Evolutionary conservation across 768 basidiomycete species (phyloP).

Genomic region (Suillus brevipes): DNA sequence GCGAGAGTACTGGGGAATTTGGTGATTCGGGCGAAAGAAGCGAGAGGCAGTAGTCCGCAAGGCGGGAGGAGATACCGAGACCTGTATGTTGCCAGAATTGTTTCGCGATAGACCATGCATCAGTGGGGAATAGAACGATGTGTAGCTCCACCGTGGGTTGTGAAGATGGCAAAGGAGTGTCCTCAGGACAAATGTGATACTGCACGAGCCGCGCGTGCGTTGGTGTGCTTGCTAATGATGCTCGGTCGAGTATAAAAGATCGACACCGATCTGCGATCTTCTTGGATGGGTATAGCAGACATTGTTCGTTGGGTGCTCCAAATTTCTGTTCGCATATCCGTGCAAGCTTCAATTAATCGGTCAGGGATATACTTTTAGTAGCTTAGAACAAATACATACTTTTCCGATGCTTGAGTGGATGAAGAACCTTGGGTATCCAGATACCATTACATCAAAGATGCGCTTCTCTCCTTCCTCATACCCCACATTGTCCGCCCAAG

Average conservation of each 20-base stretch:
- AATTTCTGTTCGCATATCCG: slow-evolving; percentile 77
- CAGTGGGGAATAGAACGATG: slow-evolving; percentile 74
- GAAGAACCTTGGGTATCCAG: slow-evolving; percentile 95
- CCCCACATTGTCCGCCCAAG: slow-evolving; percentile 86
- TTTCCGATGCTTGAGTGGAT: slow-evolving; percentile 83
- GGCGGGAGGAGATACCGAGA: slow-evolving; percentile 82
- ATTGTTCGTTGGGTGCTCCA: slow-evolving; percentile 65
- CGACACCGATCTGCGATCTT: slow-evolving; percentile 74
- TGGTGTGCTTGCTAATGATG: slow-evolving; percentile 41
- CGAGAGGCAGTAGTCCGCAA: slow-evolving; percentile 80
- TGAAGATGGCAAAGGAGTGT: slow-evolving; percentile 27
- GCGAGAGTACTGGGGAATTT: slow-evolving; percentile 26
- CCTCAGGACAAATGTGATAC: slow-evolving; percentile 68
- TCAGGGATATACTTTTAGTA: background rate
- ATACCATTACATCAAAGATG: slow-evolving; percentile 76
- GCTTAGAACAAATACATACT: slow-evolving; percentile 45
- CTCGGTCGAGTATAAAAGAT: slow-evolving; percentile 61
- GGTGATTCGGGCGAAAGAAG: slow-evolving; percentile 49
- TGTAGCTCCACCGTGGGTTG: slow-evolving; percentile 57
- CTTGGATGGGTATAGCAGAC: slow-evolving; percentile 78
- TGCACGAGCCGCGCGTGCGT: slow-evolving; percentile 61
- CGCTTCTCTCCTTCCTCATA: slow-evolving; percentile 90
- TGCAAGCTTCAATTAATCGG: slow-evolving; percentile 59
- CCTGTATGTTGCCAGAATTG: slow-evolving; percentile 98
- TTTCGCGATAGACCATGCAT: slow-evolving; percentile 66